phyloP scores from a whole-genome alignment of 768 basidiomycete species.

The Albatrellus ellisii region DNA sequence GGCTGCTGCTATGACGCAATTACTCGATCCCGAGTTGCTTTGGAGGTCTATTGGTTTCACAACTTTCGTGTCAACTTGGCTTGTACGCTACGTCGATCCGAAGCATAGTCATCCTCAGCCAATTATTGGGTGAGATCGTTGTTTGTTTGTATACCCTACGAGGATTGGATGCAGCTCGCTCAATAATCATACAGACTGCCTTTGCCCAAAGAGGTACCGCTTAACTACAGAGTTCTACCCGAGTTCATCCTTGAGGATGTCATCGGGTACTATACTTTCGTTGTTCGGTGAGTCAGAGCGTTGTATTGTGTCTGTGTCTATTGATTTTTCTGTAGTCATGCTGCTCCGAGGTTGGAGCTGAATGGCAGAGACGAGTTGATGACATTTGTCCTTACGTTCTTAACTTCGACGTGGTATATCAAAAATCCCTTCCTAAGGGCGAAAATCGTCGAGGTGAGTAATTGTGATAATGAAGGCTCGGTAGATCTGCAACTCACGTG shows the following conservation, averaged over 20 bases:
- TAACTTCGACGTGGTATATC: conserved; percentile 93
- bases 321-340: conserved; percentile 24
- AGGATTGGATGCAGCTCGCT: not conserved
- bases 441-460: conserved; percentile 80
- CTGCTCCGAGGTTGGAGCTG: conserved; percentile 74
- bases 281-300: conserved; percentile 47
- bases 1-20: conserved; percentile 71
- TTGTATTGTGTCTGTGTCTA: not conserved
- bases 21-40: conserved; percentile 77
- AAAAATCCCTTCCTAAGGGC: conserved; percentile 97
- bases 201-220: conserved; percentile 73
- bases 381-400: conserved; percentile 80
- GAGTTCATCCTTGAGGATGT: conserved; percentile 94
- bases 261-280: conserved; percentile 78
- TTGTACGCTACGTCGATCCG: conserved; percentile 84
- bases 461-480: not conserved
- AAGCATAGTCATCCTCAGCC: conserved; percentile 61
- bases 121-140: conserved; percentile 45
- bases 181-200: conserved; percentile 48
- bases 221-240: conserved; percentile 76
- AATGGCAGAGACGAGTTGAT: conserved; percentile 80
- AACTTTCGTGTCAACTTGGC: conserved; percentile 89
- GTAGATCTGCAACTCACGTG: conserved; percentile 3
- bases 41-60: conserved; percentile 71
- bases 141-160: not conserved